Evolutionary conservation across 2,329 filamentous ascomycete species (phyloP), one percentile per base, ranked within the genome.

Genomic region (Colletotrichum somersetense): DNA sequence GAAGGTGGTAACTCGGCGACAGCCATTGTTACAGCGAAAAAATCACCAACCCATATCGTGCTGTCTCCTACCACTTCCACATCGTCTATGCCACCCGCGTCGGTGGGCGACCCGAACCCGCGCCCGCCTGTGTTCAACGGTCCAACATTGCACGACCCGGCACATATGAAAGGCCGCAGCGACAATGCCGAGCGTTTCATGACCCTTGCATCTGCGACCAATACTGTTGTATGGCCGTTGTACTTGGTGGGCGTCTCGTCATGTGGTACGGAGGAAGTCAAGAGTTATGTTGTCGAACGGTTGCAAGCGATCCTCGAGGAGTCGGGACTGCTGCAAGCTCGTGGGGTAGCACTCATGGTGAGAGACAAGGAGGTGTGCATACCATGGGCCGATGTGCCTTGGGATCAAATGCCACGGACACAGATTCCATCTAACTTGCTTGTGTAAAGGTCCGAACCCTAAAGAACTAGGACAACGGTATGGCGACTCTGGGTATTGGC

Each of bases 161-260:
- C 81, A 8, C 79, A 81, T 42, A 80, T 80, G 1, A 77, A 75
- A 20, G 77, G 77, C 46, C 75, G 77, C 18, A 79, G 80, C 10
- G 80, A 81, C 56, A 81, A 83, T 53, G 82, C 83, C 0, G 82
- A 82, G 69, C 80, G 85, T 33, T 85, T 86, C 76, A 83, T 87
- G 83, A 83, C 85, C 5, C 78, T 88, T 8, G 84, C 83, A 0
- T 85, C 85, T 11, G 82, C 84, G 1, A 85, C 85, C 33, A 85
- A 86, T 73, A 83, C 84, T 20, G 81, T 86, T 11, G 82, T 88
- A 50, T 87, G 85, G 85, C 86, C 86, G 5, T 79, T 88, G 4
- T 88, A 86, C 67, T 81, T 84, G 14, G 81, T 85, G 10, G 86
- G 85, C 65, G 82, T 85, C 76, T 86, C 85, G 26, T 84, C 84